These are phyloP conservation scores for Epichloe glyceriae DNA, from an alignment of 2,329 filamentous ascomycete genomes.

Conservation along the genomic window DNA sequence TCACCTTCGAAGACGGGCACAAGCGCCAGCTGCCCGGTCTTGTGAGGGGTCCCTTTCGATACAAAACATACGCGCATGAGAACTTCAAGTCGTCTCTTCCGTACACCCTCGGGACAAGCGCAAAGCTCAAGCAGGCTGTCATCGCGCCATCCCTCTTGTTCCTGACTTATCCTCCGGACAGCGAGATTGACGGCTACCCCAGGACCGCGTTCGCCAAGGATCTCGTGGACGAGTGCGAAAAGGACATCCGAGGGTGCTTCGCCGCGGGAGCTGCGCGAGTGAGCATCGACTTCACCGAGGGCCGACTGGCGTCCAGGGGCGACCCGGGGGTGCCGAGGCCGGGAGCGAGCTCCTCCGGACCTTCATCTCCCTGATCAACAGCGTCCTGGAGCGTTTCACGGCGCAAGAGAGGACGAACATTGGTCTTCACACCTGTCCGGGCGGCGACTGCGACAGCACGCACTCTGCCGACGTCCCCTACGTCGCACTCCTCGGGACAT, in stretches of 20 bases:
- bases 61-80: slow-evolving; percentile 5
- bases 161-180: slow-evolving; percentile 4
- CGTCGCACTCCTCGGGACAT: slow-evolving; percentile 1
- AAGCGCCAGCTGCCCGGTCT: slow-evolving; percentile 7
- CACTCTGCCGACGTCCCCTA: slow-evolving; percentile 7
- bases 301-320: slow-evolving; percentile 5
- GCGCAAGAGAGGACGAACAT: slow-evolving; percentile 6
- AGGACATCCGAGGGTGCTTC: slow-evolving; percentile 8
- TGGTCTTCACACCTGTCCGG: slow-evolving; percentile 8
- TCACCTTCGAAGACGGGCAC: slow-evolving; percentile 7
- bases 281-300: slow-evolving; percentile 9
- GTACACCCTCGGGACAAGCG: slow-evolving; percentile 1
- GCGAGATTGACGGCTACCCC: slow-evolving; percentile 6
- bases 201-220: slow-evolving; percentile 5
- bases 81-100: slow-evolving; percentile 4
- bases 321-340: slow-evolving; percentile 5
- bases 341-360: slow-evolving; percentile 3
- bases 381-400: slow-evolving; percentile 5
- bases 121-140: slow-evolving; percentile 7
- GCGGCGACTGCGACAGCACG: slow-evolving; percentile 7
- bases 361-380: slow-evolving; percentile 6
- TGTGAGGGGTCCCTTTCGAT: slow-evolving; percentile 7
- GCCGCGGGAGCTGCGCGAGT: slow-evolving; percentile 6
- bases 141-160: slow-evolving; percentile 7
- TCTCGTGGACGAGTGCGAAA: slow-evolving; percentile 6